These are phyloP conservation scores for Rhynchosporium graminicola DNA, from an alignment of 2,329 filamentous ascomycete genomes.

Conservation along the genomic window DNA sequence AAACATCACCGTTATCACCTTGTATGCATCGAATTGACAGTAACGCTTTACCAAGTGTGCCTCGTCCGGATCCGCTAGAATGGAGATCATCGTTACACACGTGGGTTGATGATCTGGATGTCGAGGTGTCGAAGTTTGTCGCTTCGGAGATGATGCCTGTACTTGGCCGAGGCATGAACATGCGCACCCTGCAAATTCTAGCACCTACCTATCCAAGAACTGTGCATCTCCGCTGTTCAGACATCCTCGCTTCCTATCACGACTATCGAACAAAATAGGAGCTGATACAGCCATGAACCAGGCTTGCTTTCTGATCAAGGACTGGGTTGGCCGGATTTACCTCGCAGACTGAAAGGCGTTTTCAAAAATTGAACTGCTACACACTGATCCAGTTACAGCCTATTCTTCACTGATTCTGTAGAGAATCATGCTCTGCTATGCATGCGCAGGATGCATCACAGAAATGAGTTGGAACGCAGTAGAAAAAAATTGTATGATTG, in stretches of 20 bases:
- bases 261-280: background rate
- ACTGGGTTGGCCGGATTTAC: background rate
- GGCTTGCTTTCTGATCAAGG: background rate
- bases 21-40: conserved; percentile 5
- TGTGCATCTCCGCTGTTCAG: conserved; percentile 1
- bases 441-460: conserved; percentile 30
- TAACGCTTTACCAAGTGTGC: background rate
- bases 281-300: background rate
- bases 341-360: no score
- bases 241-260: conserved; percentile 8
- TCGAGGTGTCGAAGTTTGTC: background rate
- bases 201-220: background rate
- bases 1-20: conserved; percentile 1
- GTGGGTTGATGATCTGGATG: conserved; percentile 11
- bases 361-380: no score
- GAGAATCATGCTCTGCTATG: conserved; percentile 30
- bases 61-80: background rate
- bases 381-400: background rate
- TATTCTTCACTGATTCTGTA: conserved; percentile 29
- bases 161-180: background rate
- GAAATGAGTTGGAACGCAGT: conserved; percentile 31
- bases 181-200: background rate
- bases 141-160: conserved; percentile 13
- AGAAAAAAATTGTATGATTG: conserved; percentile 38
- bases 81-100: conserved; percentile 8